These are phyloP conservation scores for Clarireedia hainanense DNA, from an alignment of 2,329 filamentous ascomycete species.

Conservation along the genomic window DNA sequence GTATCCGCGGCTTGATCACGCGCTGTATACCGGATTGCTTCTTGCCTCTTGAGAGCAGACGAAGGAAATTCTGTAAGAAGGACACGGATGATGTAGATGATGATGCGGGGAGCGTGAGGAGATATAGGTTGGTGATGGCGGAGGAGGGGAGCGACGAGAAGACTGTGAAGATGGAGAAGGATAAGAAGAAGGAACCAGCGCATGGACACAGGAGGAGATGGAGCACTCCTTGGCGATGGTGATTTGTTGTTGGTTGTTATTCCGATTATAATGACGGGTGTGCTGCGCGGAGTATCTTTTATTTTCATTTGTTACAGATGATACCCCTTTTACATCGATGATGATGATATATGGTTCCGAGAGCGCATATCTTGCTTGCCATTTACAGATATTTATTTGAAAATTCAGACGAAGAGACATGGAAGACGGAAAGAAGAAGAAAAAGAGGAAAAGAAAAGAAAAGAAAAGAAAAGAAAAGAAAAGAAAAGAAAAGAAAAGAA, in stretches of 20 bases:
- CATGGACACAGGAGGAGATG: neutral
- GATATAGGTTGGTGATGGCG: slow-evolving; percentile 45
- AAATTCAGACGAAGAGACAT: neutral
- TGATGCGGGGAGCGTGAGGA: slow-evolving; percentile 53
- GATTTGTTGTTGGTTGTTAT: neutral
- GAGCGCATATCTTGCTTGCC: neutral
- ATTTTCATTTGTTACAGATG: neutral
- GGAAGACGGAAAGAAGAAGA: no score
- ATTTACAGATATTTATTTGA: neutral
- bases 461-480: no score
- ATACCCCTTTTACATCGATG: neutral
- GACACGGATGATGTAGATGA: slow-evolving; percentile 12
- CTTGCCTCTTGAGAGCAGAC: slow-evolving; percentile 41
- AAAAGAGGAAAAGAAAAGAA: no score
- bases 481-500: no score
- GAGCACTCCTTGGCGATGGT: neutral
- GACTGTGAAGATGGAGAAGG: neutral
- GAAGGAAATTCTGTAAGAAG: slow-evolving; percentile 46
- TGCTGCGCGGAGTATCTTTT: neutral
- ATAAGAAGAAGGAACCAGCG: neutral
- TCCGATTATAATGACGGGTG: neutral
- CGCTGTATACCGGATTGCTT: slow-evolving; percentile 56
- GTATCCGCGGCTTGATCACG: slow-evolving; percentile 53
- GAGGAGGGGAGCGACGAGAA: slow-evolving; percentile 6
- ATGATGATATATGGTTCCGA: neutral